Evolutionary conservation across 257 asterid species (phyloP), one percentile per base, ranked within the genome.

Genomic region (Nicotiana tabacum): DNA sequence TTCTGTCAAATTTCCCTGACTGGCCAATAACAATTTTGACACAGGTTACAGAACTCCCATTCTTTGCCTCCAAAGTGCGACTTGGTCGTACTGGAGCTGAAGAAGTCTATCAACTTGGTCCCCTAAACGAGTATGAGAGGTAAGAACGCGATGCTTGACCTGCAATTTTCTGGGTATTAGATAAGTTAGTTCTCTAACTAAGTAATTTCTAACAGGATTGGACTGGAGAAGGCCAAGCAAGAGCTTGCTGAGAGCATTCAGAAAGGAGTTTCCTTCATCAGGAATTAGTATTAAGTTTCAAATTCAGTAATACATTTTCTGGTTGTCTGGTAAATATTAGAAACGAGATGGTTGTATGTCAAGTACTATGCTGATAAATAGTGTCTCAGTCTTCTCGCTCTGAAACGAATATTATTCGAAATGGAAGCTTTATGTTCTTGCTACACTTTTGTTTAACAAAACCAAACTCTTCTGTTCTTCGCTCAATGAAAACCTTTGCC

Each of bases 11-110:
- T 21, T 62, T 61, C 8, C 18, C 53, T 4, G 43, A 39, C 2
- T 9, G 48, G 27, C 27, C 35, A 66, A n/a, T 62, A 64, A 51
- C 78, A 8, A 69, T 6, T 37, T 77, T 33, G 39, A 82, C 67
- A 83, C 92, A 96, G 99, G 98, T 96, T 72, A 96, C 98, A 33
- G 97, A 94, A 85, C 98, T 96, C 83, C 98, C 98, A 15, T 96
- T 92, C 94, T 94, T 94, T 83, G 98, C 98, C 57, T 89, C 98
- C 33, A 91, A 84, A 90, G 98, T 96, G 82, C 89, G 90, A 35
- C 91, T 96, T 32, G 98, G 97, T 60, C 94, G 97, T 78, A 88
- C 83, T 72, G 98, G 99, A 81, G 95, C 92, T 37, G 98, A 96
- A 88, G 97, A 93, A 85, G 85, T 93, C 66, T 94, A 89, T 83